These are phyloP conservation scores for Termitomyces sp. DNA, from an alignment of 768 basidiomycete genomes.

Conservation along the genomic window DNA sequence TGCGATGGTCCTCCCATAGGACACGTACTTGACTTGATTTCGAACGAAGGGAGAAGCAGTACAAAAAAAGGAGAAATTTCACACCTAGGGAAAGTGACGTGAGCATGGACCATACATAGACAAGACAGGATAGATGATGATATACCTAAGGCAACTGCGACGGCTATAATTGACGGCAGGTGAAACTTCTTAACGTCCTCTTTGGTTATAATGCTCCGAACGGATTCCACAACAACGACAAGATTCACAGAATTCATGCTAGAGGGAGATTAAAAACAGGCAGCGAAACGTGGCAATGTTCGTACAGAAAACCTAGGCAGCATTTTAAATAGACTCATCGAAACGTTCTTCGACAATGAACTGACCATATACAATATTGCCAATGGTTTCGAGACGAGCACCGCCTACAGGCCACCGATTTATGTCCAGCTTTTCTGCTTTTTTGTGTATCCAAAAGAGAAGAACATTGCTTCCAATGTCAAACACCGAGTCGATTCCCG, in stretches of 20 bases:
- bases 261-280: slow-evolving; percentile 1
- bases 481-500: slow-evolving; percentile 83
- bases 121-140: slow-evolving; percentile 5
- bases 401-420: slow-evolving; percentile 94
- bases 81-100: slow-evolving; percentile 43
- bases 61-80: slow-evolving; percentile 85
- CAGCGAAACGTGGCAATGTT: neutral
- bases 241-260: slow-evolving; percentile 93
- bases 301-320: slow-evolving; percentile 45
- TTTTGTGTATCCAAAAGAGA: slow-evolving; percentile 75
- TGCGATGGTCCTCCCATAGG: slow-evolving; percentile 97
- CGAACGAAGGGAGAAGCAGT: slow-evolving; percentile 74
- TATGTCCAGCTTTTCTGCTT: slow-evolving; percentile 64
- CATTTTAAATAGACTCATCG: neutral
- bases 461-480: slow-evolving; percentile 82
- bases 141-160: slow-evolving; percentile 76
- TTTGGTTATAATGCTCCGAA: slow-evolving; percentile 64
- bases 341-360: neutral
- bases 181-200: slow-evolving; percentile 59
- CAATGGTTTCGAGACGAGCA: slow-evolving; percentile 85
- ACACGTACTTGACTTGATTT: slow-evolving; percentile 89
- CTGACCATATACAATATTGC: slow-evolving; percentile 81
- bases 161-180: slow-evolving; percentile 79
- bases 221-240: slow-evolving; percentile 86
- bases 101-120: slow-evolving; percentile 3